Conservation (phyloP, 2,329 filamentous ascomycete genomes). For the Sordariomycetes sp. region DNA sequence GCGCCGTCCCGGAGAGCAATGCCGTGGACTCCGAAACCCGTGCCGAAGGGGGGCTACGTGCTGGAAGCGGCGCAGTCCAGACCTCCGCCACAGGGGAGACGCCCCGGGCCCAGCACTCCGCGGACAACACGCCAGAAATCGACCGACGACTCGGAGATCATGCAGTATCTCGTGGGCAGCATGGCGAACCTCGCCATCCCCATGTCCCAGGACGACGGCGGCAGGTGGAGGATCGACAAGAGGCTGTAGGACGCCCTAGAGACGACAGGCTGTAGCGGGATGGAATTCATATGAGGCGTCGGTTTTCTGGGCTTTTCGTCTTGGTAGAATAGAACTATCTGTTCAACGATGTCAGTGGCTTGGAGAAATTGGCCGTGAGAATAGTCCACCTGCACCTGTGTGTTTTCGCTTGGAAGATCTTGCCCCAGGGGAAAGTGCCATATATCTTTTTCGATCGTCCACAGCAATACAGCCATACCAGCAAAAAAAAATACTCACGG, state of each 20-base stretch:
- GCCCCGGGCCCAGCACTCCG: not conserved
- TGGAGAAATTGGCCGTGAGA: too few species aligned
- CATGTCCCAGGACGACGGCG: slow-evolving; percentile 25
- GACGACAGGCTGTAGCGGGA: not conserved
- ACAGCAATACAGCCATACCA: not conserved
- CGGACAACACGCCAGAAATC: not conserved
- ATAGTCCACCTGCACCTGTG: too few species aligned
- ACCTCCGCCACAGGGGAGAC: not conserved
- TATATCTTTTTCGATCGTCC: not conserved
- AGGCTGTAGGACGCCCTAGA: not conserved
- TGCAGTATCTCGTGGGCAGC: slow-evolving; percentile 17
- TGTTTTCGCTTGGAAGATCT: too few species aligned
- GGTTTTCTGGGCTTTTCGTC: not conserved
- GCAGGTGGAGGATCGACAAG: slow-evolving; percentile 27
- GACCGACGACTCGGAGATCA: slow-evolving; percentile 15
- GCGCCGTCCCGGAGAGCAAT: too few species aligned
- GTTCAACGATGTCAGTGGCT: too few species aligned
- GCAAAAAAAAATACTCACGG: not conserved
- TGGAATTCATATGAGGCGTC: not conserved
- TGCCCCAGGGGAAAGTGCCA: too few species aligned
- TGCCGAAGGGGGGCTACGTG: too few species aligned
- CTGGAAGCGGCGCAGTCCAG: not conserved
- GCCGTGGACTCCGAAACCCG: too few species aligned
- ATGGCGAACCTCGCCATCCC: slow-evolving; percentile 16
- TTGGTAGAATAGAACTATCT: too few species aligned